These are phyloP conservation scores for Eustoma russellianum DNA, from an alignment of 257 asterid species.

Conservation along the genomic window DNA sequence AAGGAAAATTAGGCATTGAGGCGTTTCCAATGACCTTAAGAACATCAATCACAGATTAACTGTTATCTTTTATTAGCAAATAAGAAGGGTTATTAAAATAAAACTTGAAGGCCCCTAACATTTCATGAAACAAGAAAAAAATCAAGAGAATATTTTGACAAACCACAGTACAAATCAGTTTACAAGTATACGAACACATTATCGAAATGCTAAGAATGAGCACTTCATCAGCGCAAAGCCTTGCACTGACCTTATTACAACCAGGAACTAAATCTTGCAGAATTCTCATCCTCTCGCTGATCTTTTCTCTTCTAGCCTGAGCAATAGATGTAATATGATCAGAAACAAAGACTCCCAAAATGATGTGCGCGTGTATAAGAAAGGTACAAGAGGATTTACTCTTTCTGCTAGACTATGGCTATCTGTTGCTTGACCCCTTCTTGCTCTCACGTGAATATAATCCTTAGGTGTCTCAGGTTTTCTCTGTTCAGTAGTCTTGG, in stretches of 20 bases:
- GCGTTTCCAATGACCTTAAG: no score
- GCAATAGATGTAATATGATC: conserved; percentile 10
- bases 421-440: conserved; percentile 97
- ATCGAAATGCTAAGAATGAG: neutral
- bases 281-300: conserved; percentile 94
- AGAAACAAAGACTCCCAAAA: conserved; percentile 9
- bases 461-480: conserved; percentile 74
- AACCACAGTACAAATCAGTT: neutral
- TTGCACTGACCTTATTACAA: conserved; percentile 63
- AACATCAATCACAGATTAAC: no score
- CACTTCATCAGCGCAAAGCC: neutral
- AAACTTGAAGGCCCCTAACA: no score
- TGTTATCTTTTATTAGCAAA: no score
- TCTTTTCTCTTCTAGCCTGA: conserved; percentile 91
- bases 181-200: no score
- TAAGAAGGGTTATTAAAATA: no score
- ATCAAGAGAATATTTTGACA: neutral
- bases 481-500: conserved; percentile 38
- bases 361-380: neutral
- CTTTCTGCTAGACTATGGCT: conserved; percentile 95
- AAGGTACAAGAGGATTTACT: conserved; percentile 24
- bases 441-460: conserved; percentile 88
- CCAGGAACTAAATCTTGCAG: conserved; percentile 95
- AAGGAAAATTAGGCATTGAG: no score
- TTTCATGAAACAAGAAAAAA: no score